Evolutionary conservation across 1,284 basidiomycete genomes (phyloP).

Genomic region (Trametes versicolor): DNA sequence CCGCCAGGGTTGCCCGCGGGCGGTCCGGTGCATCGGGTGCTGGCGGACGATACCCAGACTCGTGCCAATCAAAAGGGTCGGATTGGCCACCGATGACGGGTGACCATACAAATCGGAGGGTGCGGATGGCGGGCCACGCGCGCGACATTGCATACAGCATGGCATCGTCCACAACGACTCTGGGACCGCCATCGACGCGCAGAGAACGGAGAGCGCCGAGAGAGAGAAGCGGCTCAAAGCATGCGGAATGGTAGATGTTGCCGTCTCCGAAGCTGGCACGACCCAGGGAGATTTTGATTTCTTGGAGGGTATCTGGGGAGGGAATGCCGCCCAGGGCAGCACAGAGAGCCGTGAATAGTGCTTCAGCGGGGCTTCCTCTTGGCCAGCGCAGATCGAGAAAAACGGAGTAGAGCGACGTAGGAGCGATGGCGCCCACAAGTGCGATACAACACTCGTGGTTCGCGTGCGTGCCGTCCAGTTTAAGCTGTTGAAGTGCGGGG

Average conservation of each 20-base stretch:
- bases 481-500: no score
- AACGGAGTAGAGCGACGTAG: no score
- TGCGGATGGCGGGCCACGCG: background rate
- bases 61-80: background rate
- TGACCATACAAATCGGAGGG: background rate
- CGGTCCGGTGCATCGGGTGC: background rate
- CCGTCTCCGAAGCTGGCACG: background rate
- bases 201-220: background rate
- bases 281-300: background rate
- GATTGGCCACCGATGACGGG: background rate
- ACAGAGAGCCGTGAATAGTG: background rate
- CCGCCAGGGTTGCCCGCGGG: slow-evolving; percentile 2
- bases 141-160: background rate
- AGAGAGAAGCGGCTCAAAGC: background rate
- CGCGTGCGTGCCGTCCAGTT: no score
- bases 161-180: background rate
- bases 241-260: background rate
- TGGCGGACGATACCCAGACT: background rate
- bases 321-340: background rate
- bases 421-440: no score
- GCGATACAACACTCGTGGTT: no score
- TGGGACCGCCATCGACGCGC: background rate
- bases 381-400: no score
- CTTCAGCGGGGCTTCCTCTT: background rate
- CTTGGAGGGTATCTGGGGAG: background rate